phyloP scores from a whole-genome alignment of 352 stramenopile genomes.

The Proteromonas lacertae region DNA sequence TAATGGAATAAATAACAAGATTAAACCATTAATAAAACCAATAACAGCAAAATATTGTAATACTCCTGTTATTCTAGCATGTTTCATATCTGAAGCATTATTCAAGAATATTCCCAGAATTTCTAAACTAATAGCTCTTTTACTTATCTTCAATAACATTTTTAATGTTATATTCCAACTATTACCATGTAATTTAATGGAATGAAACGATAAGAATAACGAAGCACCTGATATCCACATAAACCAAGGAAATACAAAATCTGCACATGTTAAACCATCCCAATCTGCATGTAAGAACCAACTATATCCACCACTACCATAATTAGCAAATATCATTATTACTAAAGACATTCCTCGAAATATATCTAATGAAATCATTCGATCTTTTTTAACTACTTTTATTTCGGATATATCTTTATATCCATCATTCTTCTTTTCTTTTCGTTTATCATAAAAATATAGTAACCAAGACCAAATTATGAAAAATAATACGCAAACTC shows the following conservation, averaged over 20 bases:
- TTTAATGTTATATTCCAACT: too few species aligned
- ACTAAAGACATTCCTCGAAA: slow-evolving; percentile 29
- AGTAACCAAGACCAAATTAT: neutral
- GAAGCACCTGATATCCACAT: slow-evolving; percentile 30
- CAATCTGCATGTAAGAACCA: slow-evolving; percentile 27
- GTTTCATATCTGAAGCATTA: slow-evolving; percentile 17
- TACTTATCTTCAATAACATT: slow-evolving; percentile 1
- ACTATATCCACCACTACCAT: slow-evolving; percentile 24
- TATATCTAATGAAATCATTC: slow-evolving; percentile 18
- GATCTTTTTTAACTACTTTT: slow-evolving; percentile 2
- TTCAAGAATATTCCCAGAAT: slow-evolving; percentile 26
- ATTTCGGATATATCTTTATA: neutral
- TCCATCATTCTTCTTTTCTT: too few species aligned
- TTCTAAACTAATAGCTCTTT: slow-evolving; percentile 15
- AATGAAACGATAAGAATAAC: slow-evolving; percentile 5
- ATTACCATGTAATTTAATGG: neutral
- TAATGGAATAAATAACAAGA: slow-evolving; percentile 14
- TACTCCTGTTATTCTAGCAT: slow-evolving; percentile 28
- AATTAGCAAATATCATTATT: slow-evolving; percentile 46
- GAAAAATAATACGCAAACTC: neutral
- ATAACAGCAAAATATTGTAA: slow-evolving; percentile 21
- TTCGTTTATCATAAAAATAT: too few species aligned
- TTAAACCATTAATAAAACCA: slow-evolving; percentile 6
- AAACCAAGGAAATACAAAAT: slow-evolving; percentile 23
- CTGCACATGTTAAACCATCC: slow-evolving; percentile 27